Conservation (phyloP, 2,329 filamentous ascomycete species). For the Beauveria varroae region DNA sequence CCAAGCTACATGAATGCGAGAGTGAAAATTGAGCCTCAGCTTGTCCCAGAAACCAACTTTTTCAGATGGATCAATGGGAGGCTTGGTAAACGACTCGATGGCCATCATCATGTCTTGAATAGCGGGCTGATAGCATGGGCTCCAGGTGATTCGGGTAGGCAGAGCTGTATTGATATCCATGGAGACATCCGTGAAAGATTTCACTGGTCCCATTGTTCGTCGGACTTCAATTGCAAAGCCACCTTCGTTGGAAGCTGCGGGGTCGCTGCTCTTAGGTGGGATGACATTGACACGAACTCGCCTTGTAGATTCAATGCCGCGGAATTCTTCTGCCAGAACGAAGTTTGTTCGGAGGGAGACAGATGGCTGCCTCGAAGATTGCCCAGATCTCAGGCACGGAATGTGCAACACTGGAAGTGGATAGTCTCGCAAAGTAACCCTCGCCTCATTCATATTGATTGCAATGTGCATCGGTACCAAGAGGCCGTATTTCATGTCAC, state of each 20-base stretch:
- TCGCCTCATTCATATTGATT: conserved; percentile 83
- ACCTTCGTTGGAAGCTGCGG: conserved; percentile 46
- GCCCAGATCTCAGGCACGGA: conserved; percentile 69
- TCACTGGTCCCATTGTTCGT: conserved; percentile 87
- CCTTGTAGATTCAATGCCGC: conserved; percentile 70
- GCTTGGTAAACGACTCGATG: conserved; percentile 94
- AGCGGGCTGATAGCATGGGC: conserved; percentile 92
- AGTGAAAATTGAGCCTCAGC: conserved; percentile 89
- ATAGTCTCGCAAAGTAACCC: conserved; percentile 84
- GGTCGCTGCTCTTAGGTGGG: conserved; percentile 54
- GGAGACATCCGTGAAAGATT: conserved; percentile 88
- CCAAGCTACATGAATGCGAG: conserved; percentile 82
- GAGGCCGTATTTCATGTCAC: conserved; percentile 82
- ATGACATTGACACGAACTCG: conserved; percentile 78
- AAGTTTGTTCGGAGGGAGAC: conserved; percentile 84
- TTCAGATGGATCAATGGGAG: conserved; percentile 87
- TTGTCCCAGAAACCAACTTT: conserved; percentile 98
- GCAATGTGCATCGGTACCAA: conserved; percentile 85
- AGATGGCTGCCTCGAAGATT: conserved; percentile 72
- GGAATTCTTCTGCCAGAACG: conserved; percentile 89
- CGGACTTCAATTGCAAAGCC: conserved; percentile 80
- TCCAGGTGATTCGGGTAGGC: conserved; percentile 93
- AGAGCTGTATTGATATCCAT: conserved; percentile 90
- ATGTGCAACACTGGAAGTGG: conserved; percentile 88
- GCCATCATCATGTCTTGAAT: conserved; percentile 99